These are phyloP conservation scores for Pleurostoma richardsiae DNA, from an alignment of 2,329 filamentous ascomycete genomes.

Conservation along the genomic window DNA sequence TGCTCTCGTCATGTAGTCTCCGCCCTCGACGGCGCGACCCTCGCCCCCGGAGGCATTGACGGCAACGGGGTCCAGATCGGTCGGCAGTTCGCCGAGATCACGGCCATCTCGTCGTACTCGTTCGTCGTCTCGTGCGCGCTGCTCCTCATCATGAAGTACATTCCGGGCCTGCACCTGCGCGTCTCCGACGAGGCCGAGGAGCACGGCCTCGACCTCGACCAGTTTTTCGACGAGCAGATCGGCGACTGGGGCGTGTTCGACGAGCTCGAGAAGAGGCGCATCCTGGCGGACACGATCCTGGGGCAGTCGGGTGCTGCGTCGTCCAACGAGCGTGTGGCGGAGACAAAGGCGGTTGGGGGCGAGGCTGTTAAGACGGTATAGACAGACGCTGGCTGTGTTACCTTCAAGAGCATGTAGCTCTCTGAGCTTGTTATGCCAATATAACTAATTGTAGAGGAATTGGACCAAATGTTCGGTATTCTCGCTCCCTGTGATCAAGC, in stretches of 20 bases:
- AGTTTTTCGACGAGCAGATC: constrained; percentile 39
- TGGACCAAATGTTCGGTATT: too few relatives aligned
- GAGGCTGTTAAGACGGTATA: too few relatives aligned
- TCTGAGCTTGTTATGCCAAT: too few relatives aligned
- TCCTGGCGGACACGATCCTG: constrained; percentile 1
- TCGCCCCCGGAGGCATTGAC: constrained; percentile 38
- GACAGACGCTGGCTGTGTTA: too few relatives aligned
- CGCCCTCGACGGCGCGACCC: constrained; percentile 44
- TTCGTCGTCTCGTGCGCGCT: constrained; percentile 47
- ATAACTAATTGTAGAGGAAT: too few relatives aligned
- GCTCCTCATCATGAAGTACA: constrained; percentile 51
- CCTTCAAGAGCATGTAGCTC: too few relatives aligned
- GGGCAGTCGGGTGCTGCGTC: not conserved
- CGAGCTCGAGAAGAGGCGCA: constrained; percentile 9
- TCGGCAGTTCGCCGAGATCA: constrained; percentile 52
- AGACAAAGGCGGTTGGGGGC: not conserved
- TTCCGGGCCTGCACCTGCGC: constrained; percentile 51
- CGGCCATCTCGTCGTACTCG: constrained; percentile 48
- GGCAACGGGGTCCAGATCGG: constrained; percentile 50
- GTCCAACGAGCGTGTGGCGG: constrained; percentile 2
- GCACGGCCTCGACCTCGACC: constrained; percentile 44
- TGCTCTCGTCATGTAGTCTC: constrained; percentile 27
- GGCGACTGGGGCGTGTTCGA: constrained; percentile 23
- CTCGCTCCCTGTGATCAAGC: too few relatives aligned
- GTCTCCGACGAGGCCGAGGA: constrained; percentile 50